Evolutionary conservation across 257 asterid species (phyloP).

Genomic region (Solanum sparsipilum): DNA sequence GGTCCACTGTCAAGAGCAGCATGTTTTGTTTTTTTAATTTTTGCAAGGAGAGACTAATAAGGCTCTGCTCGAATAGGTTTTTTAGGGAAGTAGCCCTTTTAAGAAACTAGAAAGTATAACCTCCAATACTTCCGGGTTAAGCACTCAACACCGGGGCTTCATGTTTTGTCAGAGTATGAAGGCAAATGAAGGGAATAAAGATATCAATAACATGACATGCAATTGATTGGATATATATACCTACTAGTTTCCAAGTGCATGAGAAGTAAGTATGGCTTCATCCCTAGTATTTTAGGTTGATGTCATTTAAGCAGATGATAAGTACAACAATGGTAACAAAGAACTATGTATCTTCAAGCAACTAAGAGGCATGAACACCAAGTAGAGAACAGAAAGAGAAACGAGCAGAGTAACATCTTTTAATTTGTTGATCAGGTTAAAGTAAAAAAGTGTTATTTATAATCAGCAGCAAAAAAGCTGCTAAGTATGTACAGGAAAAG

Average conservation of each 20-base stretch:
- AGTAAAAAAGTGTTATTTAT: background rate
- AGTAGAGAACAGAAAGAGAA: background rate
- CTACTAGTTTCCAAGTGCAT: background rate
- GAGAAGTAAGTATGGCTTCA: background rate
- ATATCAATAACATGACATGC: background rate
- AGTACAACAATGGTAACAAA: background rate
- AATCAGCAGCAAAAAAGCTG: background rate
- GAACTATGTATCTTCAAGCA: background rate
- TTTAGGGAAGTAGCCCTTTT: background rate
- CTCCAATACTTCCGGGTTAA: background rate
- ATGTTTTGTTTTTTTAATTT: background rate
- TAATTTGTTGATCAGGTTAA: background rate
- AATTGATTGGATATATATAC: background rate
- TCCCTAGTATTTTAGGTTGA: background rate
- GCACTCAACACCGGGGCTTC: background rate
- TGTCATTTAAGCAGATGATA: background rate
- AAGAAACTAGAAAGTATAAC: background rate
- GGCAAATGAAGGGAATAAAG: background rate
- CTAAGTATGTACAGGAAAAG: background rate
- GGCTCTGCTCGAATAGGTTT: background rate
- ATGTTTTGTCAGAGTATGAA: background rate
- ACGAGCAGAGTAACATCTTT: background rate
- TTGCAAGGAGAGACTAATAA: background rate
- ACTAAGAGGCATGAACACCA: background rate
- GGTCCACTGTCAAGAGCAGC: slow-evolving; percentile 34